Percentiles rank a stretch among this genome's conserved stretches.
These are phyloP conservation scores for Neofusicoccum cordaticola DNA, from an alignment of 2,329 filamentous ascomycete species.

Conservation along the genomic window DNA sequence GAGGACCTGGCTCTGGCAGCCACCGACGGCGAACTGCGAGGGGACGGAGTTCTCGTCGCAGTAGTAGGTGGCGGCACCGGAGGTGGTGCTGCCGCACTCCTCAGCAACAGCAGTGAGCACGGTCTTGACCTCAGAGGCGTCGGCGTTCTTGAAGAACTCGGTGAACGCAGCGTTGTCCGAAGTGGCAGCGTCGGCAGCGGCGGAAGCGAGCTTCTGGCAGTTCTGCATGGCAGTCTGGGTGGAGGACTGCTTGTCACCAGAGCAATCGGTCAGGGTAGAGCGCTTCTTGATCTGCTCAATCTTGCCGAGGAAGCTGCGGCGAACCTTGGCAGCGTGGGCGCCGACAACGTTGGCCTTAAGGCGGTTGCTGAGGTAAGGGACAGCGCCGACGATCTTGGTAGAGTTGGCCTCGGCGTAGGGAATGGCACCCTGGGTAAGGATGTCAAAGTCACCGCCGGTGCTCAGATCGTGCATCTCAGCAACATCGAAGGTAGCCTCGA, in stretches of 20 bases:
- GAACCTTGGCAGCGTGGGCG: constrained; percentile 52
- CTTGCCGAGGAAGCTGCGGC: constrained; percentile 50
- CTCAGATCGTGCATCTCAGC: constrained; percentile 55
- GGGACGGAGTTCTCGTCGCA: constrained; percentile 56
- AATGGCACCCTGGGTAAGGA: constrained; percentile 57
- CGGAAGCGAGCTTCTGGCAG: constrained; percentile 53
- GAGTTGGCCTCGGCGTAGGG: constrained; percentile 53
- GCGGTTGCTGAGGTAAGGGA: constrained; percentile 58
- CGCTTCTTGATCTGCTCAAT: constrained; percentile 32
- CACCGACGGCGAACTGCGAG: constrained; percentile 27
- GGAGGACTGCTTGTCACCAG: constrained; percentile 45
- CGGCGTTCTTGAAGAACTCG: constrained; percentile 64
- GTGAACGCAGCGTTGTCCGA: constrained; percentile 49
- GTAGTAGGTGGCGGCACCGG: constrained; percentile 49
- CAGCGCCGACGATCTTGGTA: constrained; percentile 54
- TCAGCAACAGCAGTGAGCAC: constrained; percentile 52
- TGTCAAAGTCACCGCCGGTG: constrained; percentile 52
- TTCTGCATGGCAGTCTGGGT: constrained; percentile 54
- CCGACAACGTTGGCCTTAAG: constrained; percentile 57
- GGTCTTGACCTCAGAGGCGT: constrained; percentile 43
- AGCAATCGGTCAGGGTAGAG: constrained; percentile 52
- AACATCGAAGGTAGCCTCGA: constrained; percentile 55
- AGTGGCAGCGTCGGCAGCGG: constrained; percentile 52
- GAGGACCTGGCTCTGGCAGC: constrained; percentile 52
- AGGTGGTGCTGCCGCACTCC: constrained; percentile 55